A percentile compares a stretch with the other conserved stretches of the same genome.
phyloP scores from a whole-genome alignment of 1,139 yeast species.

The Magnusiomyces sp. region DNA sequence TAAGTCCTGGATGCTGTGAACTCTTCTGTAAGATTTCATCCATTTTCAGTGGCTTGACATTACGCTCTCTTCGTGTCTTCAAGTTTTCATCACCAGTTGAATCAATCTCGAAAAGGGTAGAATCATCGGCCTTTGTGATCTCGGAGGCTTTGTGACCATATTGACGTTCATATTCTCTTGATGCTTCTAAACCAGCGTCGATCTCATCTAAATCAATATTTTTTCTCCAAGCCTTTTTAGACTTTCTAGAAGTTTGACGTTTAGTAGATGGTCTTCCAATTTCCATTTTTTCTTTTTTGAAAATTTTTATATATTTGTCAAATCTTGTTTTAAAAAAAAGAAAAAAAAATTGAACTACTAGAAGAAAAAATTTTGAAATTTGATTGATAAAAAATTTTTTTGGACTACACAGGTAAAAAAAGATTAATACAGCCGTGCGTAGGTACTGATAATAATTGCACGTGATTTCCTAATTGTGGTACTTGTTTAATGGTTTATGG shows the following conservation, averaged over 20 bases:
- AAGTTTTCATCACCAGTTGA: constrained; percentile 47
- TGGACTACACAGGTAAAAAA: too few relatives aligned
- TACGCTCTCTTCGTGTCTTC: constrained; percentile 31
- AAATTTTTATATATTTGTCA: not conserved
- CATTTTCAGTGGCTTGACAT: constrained; percentile 45
- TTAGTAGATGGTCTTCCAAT: constrained; percentile 30
- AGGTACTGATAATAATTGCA: too few relatives aligned
- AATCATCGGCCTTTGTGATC: constrained; percentile 18
- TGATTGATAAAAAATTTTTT: too few relatives aligned
- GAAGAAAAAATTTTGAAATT: too few relatives aligned
- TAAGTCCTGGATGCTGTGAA: constrained; percentile 2
- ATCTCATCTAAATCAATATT: constrained; percentile 80
- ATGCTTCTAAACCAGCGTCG: constrained; percentile 59
- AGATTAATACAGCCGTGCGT: too few relatives aligned
- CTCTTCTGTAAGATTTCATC: constrained; percentile 54
- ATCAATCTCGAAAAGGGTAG: constrained; percentile 65
- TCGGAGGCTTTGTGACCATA: constrained; percentile 23
- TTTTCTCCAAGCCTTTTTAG: constrained; percentile 93
- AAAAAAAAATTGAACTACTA: not conserved
- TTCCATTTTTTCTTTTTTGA: constrained; percentile 19
- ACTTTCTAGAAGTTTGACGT: constrained; percentile 74
- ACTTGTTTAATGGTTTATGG: too few relatives aligned
- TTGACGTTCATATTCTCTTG: constrained; percentile 57
- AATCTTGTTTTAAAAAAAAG: not conserved
- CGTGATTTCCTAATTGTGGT: too few relatives aligned